A percentile compares a stretch with the other conserved stretches of the same genome.
Evolutionary conservation across 2,329 filamentous ascomycete genomes (phyloP).

Genomic region (Colletotrichum sp.): DNA sequence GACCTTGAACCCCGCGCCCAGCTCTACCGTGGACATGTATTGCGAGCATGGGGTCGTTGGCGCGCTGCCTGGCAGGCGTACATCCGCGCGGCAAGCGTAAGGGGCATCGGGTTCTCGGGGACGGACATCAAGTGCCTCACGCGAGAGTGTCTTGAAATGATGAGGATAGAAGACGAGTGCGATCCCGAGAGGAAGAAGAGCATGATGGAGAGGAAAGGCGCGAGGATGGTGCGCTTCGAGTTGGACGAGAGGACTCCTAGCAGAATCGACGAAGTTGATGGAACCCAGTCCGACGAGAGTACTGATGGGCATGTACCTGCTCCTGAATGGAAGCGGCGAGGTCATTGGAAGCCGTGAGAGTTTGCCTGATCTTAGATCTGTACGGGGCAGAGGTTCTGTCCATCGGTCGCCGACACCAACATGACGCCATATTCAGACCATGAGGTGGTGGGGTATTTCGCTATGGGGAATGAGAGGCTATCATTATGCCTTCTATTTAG

Average conservation of each 20-base stretch:
- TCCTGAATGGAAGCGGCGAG: neutral
- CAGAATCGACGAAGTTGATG: neutral
- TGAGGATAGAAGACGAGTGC: neutral
- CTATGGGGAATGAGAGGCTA: neutral
- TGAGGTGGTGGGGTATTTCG: neutral
- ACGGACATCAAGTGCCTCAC: constrained; percentile 14
- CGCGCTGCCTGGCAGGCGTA: constrained; percentile 24
- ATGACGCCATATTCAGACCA: neutral
- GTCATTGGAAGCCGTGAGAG: constrained; percentile 12
- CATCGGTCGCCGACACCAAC: neutral
- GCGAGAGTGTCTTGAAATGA: constrained; percentile 9
- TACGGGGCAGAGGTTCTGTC: constrained; percentile 10
- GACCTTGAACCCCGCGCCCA: constrained; percentile 25
- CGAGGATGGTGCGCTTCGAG: neutral
- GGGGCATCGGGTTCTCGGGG: constrained; percentile 1
- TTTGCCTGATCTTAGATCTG: constrained; percentile 10
- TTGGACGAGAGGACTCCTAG: neutral
- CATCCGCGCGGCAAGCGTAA: constrained; percentile 22
- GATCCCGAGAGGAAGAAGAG: neutral
- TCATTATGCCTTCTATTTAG: neutral
- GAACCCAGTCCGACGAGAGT: neutral
- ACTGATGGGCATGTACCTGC: neutral
- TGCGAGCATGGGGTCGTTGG: constrained; percentile 26
- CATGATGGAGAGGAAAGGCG: neutral
- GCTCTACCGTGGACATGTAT: constrained; percentile 27